Percentiles rank a stretch among this genome's conserved stretches.
Conservation (phyloP, 2,329 filamentous ascomycete genomes). For the Chaetomium olivaceum region DNA sequence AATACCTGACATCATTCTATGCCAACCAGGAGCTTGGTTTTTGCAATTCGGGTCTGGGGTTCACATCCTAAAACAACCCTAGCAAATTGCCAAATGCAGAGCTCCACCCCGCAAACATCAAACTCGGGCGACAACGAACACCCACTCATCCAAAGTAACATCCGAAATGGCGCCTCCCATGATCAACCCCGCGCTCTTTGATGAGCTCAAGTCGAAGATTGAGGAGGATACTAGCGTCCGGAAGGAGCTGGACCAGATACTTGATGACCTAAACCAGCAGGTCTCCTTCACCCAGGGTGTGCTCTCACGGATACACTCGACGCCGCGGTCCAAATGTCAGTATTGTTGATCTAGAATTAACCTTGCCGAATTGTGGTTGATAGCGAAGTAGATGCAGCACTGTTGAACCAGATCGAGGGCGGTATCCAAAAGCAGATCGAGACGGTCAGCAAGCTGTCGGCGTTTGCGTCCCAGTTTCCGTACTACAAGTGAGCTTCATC, state of each 20-base stretch:
- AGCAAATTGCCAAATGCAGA: not conserved
- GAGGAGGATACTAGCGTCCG: slow-evolving; percentile 82
- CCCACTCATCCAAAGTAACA: not conserved
- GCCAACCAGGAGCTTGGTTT: not conserved
- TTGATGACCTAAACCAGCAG: slow-evolving; percentile 80
- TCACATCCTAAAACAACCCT: not conserved
- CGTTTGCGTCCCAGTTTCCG: slow-evolving; percentile 78
- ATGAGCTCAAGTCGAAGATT: slow-evolving; percentile 82
- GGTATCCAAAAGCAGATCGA: slow-evolving; percentile 70
- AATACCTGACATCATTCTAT: not conserved
- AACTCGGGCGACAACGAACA: not conserved
- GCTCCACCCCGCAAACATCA: slow-evolving; percentile 13
- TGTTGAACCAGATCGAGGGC: slow-evolving; percentile 72
- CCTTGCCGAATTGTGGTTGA: slow-evolving; percentile 13
- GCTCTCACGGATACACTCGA: slow-evolving; percentile 87
- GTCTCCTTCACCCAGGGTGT: slow-evolving; percentile 78
- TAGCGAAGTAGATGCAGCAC: slow-evolving; percentile 56
- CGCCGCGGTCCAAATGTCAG: slow-evolving; percentile 59
- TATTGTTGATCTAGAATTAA: not conserved
- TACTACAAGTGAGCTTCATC: slow-evolving; percentile 77
- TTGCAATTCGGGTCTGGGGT: not conserved
- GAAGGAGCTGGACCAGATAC: slow-evolving; percentile 79
- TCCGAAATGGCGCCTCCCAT: slow-evolving; percentile 42
- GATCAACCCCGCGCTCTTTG: slow-evolving; percentile 82
- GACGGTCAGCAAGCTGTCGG: slow-evolving; percentile 68